Evolutionary conservation across 257 asterid species (phyloP).

Genomic region (Nicotiana tabacum): DNA sequence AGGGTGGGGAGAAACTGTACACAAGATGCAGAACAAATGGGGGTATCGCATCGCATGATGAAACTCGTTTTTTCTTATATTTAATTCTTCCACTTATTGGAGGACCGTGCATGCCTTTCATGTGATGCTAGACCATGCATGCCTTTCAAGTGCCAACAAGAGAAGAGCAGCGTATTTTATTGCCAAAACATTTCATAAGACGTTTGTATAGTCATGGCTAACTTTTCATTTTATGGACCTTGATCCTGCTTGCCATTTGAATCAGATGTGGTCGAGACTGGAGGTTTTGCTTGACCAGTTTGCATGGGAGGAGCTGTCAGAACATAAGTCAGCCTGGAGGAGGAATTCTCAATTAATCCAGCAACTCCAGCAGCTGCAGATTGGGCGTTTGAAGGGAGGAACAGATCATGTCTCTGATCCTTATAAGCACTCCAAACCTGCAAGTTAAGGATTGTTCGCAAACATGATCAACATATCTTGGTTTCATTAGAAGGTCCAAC

Average conservation of each 20-base stretch:
- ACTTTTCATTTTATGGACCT: neutral
- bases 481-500: neutral
- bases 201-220: neutral
- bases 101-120: neutral
- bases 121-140: neutral
- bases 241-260: conserved; percentile 44
- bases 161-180: neutral
- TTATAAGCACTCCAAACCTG: conserved; percentile 98
- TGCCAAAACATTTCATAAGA: neutral
- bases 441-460: conserved; percentile 3
- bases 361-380: conserved; percentile 99
- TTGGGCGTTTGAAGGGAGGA: conserved; percentile 97
- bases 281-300: conserved; percentile 40
- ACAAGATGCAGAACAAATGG: neutral
- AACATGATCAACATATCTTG: neutral
- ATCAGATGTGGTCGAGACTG: conserved; percentile 30
- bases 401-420: conserved; percentile 93
- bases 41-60: neutral
- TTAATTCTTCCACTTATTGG: neutral
- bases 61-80: neutral
- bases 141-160: neutral
- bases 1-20: neutral
- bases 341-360: conserved; percentile 88
- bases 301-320: conserved; percentile 77
- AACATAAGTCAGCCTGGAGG: conserved; percentile 71